These are phyloP conservation scores for Hordeum marinum DNA, from an alignment of 176 grass and related monocot species.

Conservation along the genomic window DNA sequence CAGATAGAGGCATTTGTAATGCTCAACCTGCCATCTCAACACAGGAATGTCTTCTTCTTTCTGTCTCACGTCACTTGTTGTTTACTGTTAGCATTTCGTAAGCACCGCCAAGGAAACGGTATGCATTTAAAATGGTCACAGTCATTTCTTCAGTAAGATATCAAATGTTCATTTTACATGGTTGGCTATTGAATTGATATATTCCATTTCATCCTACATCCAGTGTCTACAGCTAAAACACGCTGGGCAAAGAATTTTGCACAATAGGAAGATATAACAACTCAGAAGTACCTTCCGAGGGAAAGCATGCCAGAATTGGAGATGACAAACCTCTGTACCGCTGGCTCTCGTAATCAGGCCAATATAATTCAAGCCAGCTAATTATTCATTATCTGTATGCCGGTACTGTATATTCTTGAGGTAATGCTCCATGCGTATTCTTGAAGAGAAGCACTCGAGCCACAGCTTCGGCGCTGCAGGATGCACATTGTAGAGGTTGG, in stretches of 20 bases:
- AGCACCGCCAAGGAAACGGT: no score
- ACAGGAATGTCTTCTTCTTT: no score
- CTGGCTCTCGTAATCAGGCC: background rate
- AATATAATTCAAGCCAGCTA: constrained; percentile 26
- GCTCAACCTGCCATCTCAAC: no score
- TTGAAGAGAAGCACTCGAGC: constrained; percentile 82
- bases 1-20: no score
- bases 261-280: constrained; percentile 7
- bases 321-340: constrained; percentile 27
- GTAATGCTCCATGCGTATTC: constrained; percentile 42
- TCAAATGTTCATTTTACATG: background rate
- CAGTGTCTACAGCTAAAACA: constrained; percentile 18
- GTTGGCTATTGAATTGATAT: constrained; percentile 11
- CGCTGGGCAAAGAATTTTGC: constrained; percentile 29
- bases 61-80: no score
- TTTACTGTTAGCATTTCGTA: no score
- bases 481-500: constrained; percentile 56
- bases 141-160: no score
- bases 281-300: constrained; percentile 17
- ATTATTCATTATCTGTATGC: constrained; percentile 25
- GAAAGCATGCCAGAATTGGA: constrained; percentile 3
- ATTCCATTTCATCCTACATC: constrained; percentile 26
- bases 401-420: constrained; percentile 42
- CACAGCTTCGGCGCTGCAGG: constrained; percentile 87
- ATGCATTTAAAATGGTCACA: no score